Percentiles rank a stretch among this genome's conserved stretches.
Conservation (phyloP, 1,284 basidiomycete genomes). For the Cystobasidium slooffiae region DNA sequence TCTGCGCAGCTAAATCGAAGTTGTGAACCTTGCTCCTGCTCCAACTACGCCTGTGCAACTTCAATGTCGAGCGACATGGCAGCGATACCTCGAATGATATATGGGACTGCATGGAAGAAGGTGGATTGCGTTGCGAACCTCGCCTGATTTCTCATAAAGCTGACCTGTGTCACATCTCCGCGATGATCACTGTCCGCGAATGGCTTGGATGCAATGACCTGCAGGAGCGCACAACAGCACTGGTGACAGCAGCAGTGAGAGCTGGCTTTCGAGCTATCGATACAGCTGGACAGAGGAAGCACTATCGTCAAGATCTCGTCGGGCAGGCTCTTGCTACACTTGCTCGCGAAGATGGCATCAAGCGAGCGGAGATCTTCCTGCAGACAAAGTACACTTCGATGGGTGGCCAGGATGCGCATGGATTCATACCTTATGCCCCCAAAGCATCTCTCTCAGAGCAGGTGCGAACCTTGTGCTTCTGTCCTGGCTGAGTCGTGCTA, state of each 20-base stretch:
- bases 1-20: background rate
- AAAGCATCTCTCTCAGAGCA: slow-evolving; percentile 65
- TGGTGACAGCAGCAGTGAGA: slow-evolving; percentile 63
- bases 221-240: slow-evolving; percentile 63
- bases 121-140: background rate
- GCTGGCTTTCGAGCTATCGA: slow-evolving; percentile 75
- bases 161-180: slow-evolving; percentile 1
- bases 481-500: background rate
- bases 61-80: slow-evolving; percentile 15
- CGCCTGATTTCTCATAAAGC: background rate
- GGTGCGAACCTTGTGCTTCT: slow-evolving; percentile 35
- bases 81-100: slow-evolving; percentile 61
- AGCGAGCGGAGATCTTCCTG: slow-evolving; percentile 68
- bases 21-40: too few species aligned
- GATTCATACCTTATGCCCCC: slow-evolving; percentile 74
- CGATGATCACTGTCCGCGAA: slow-evolving; percentile 51
- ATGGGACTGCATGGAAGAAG: slow-evolving; percentile 69
- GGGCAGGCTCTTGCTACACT: slow-evolving; percentile 69
- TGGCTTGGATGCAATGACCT: background rate
- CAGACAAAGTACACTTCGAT: slow-evolving; percentile 82
- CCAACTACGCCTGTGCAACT: background rate
- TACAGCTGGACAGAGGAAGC: slow-evolving; percentile 71
- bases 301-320: slow-evolving; percentile 69
- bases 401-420: slow-evolving; percentile 68
- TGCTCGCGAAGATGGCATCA: slow-evolving; percentile 63